Evolutionary conservation across 306 rosid species (phyloP).

Genomic region (Medicago arabica): DNA sequence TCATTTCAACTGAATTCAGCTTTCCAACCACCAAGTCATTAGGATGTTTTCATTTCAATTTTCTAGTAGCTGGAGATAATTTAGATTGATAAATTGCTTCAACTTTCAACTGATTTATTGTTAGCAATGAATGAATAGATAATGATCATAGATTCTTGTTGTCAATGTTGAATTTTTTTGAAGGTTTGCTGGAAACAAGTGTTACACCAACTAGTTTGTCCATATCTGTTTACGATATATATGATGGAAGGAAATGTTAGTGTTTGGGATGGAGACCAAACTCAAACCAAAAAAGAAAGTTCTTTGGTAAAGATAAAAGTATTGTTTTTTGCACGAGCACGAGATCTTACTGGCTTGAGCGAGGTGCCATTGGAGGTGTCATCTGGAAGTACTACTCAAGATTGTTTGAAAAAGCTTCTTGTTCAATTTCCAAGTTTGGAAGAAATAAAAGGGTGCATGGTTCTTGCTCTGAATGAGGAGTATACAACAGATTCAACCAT

Average conservation of each 20-base stretch:
- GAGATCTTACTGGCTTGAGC: constrained; percentile 72
- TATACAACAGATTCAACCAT: constrained; percentile 61
- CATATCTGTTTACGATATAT: neutral
- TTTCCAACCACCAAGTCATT: neutral
- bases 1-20: too few relatives aligned
- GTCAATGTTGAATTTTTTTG: neutral
- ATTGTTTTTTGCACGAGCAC: constrained; percentile 87
- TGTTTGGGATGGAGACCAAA: constrained; percentile 31
- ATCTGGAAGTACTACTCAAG: constrained; percentile 69
- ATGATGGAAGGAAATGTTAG: constrained; percentile 42
- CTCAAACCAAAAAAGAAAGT: constrained; percentile 19
- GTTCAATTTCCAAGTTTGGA: constrained; percentile 70
- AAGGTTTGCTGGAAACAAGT: neutral
- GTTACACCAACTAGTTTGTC: neutral
- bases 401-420: constrained; percentile 70
- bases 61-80: neutral
- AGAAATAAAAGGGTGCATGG: constrained; percentile 79
- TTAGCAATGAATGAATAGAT: neutral
- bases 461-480: constrained; percentile 85
- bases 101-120: neutral
- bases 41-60: neutral
- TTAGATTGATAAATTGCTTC: constrained; percentile 10
- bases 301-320: constrained; percentile 65
- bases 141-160: neutral
- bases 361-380: constrained; percentile 74